Conservation (phyloP, 805 yeast genomes). For the Monosporozyma solicola region DNA sequence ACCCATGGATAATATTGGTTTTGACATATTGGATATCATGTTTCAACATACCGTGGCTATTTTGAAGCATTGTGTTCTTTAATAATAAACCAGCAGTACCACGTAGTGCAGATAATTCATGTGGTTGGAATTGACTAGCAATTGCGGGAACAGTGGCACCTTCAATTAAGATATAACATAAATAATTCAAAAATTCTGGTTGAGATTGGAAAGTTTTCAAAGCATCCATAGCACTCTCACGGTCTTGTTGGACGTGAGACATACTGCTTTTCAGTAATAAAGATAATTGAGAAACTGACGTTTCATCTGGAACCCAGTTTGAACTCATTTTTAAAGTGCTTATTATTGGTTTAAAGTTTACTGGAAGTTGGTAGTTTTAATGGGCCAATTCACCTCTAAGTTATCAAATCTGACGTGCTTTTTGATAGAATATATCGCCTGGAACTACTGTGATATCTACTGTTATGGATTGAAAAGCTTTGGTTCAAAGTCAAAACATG, state of each 20-base stretch:
- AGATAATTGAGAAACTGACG: constrained; percentile 54
- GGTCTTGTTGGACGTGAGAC: constrained; percentile 44
- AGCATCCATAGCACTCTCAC: constrained; percentile 65
- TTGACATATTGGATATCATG: constrained; percentile 38
- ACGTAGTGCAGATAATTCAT: constrained; percentile 33
- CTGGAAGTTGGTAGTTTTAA: not conserved
- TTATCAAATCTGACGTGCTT: not conserved
- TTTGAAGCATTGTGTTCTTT: constrained; percentile 58
- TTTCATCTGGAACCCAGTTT: constrained; percentile 59
- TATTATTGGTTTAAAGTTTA: not conserved
- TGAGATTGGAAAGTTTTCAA: constrained; percentile 58
- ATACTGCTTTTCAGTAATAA: constrained; percentile 63
- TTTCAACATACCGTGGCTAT: constrained; percentile 19
- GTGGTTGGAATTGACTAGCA: constrained; percentile 11
- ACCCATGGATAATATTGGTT: constrained; percentile 35
- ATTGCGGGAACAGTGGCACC: constrained; percentile 38
- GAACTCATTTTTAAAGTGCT: constrained; percentile 1
- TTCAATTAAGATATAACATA: constrained; percentile 61
- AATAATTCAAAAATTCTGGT: constrained; percentile 74
- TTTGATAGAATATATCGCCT: not conserved
- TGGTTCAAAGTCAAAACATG: not conserved
- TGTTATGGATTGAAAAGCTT: not conserved
- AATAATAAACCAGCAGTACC: constrained; percentile 85
- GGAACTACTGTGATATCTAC: not conserved
- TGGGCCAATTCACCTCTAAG: not conserved